Conservation (phyloP, 331 rosid species). For the Spiraea crenata region DNA sequence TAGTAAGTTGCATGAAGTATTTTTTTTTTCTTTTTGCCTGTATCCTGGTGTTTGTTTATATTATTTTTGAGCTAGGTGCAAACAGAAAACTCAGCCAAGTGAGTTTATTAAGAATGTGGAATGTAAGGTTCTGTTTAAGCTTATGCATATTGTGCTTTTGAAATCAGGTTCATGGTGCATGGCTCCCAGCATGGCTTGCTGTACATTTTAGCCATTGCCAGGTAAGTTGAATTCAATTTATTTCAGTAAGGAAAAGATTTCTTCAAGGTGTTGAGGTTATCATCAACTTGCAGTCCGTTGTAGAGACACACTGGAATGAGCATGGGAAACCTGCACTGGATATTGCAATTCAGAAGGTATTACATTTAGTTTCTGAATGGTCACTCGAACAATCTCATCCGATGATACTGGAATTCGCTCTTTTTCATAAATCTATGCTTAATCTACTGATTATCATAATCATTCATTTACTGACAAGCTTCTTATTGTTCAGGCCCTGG, state of each 20-base stretch:
- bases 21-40: constrained; percentile 8
- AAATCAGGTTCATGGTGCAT: constrained; percentile 76
- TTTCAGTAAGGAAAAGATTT: constrained; percentile 2
- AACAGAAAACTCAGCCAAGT: neutral
- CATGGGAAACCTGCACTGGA: constrained; percentile 75
- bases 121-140: neutral
- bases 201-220: constrained; percentile 46
- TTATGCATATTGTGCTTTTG: constrained; percentile 28
- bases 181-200: constrained; percentile 97
- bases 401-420: neutral
- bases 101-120: neutral
- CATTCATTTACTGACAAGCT: constrained; percentile 8
- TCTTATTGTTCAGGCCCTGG: constrained; percentile 49
- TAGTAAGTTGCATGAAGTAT: constrained; percentile 28
- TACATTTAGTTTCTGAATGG: constrained; percentile 15
- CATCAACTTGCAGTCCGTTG: constrained; percentile 40
- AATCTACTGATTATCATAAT: neutral
- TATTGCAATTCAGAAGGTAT: constrained; percentile 61
- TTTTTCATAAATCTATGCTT: neutral
- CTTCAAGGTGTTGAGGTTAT: constrained; percentile 26
- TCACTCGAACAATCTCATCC: constrained; percentile 9
- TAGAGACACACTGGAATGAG: constrained; percentile 60
- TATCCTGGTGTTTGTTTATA: neutral
- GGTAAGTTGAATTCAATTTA: constrained; percentile 36
- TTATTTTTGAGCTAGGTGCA: neutral